Percentiles rank a stretch among this genome's conserved stretches.
Conservation (phyloP, 805 yeast species). For the Debaryomyces prosopidis region DNA sequence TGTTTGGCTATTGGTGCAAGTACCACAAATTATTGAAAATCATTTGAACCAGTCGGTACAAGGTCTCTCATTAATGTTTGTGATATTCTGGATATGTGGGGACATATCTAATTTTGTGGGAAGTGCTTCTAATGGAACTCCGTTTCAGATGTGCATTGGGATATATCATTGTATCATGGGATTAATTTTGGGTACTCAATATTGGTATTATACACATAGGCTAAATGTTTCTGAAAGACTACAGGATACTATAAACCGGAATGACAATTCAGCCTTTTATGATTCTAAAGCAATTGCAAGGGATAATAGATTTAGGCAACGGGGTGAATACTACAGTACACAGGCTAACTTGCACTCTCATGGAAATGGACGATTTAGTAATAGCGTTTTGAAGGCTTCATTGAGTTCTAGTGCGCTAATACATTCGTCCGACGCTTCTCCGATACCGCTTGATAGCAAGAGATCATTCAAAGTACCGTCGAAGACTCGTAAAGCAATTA, state of each 20-base stretch:
- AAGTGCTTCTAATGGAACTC: slow-evolving; percentile 55
- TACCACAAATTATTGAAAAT: slow-evolving; percentile 66
- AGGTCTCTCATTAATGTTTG: slow-evolving; percentile 33
- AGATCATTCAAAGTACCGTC: too few species aligned
- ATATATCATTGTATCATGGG: slow-evolving; percentile 76
- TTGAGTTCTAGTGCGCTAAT: too few species aligned
- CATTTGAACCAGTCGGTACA: slow-evolving; percentile 40
- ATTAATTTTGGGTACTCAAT: slow-evolving; percentile 65
- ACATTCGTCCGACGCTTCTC: too few species aligned
- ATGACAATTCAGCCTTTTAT: too few species aligned
- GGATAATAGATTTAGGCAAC: not conserved
- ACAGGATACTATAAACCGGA: too few species aligned
- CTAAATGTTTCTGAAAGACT: too few species aligned
- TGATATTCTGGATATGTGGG: slow-evolving; percentile 38
- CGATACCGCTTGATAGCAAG: too few species aligned
- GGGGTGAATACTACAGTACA: too few species aligned
- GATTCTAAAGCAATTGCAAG: not conserved
- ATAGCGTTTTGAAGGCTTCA: too few species aligned
- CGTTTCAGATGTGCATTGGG: slow-evolving; percentile 77
- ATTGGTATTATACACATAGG: slow-evolving; percentile 58
- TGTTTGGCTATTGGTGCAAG: slow-evolving; percentile 71
- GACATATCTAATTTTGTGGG: slow-evolving; percentile 45
- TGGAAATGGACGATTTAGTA: too few species aligned
- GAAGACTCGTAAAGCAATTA: too few species aligned
- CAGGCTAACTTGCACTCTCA: too few species aligned